These are phyloP conservation scores for Wickerhamiella occidentalis DNA, from an alignment of 805 yeast genomes.

Conservation along the genomic window DNA sequence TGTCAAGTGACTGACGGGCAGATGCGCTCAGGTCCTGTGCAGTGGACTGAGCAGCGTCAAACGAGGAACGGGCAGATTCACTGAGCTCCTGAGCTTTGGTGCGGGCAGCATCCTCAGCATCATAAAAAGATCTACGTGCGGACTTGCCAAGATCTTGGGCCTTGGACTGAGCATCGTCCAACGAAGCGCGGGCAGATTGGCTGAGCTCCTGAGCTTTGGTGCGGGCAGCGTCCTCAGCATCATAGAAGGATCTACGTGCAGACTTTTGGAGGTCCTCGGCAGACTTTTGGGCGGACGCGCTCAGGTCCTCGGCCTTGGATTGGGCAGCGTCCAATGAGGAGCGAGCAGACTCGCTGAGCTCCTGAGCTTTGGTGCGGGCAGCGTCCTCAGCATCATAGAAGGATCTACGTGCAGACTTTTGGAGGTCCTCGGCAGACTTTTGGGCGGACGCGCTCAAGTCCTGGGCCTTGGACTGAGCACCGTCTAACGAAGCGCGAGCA, in stretches of 20 bases:
- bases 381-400: no score
- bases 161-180: background rate
- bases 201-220: no score
- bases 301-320: background rate
- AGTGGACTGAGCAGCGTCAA: background rate
- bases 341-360: no score
- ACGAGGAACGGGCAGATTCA: background rate
- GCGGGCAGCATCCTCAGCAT: background rate
- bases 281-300: background rate
- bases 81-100: background rate
- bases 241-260: background rate
- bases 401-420: no score
- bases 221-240: background rate
- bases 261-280: background rate
- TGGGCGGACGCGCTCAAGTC: no score
- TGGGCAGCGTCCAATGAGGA: background rate
- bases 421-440: no score
- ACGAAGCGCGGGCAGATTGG: no score
- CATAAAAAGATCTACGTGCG: background rate
- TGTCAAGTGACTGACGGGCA: background rate
- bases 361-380: no score
- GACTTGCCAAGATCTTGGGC: background rate
- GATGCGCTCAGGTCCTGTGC: background rate
- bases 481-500: no score
- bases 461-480: no score